phyloP scores from a whole-genome alignment of 441 rosid species.

The Adansonia madagascariensis region DNA sequence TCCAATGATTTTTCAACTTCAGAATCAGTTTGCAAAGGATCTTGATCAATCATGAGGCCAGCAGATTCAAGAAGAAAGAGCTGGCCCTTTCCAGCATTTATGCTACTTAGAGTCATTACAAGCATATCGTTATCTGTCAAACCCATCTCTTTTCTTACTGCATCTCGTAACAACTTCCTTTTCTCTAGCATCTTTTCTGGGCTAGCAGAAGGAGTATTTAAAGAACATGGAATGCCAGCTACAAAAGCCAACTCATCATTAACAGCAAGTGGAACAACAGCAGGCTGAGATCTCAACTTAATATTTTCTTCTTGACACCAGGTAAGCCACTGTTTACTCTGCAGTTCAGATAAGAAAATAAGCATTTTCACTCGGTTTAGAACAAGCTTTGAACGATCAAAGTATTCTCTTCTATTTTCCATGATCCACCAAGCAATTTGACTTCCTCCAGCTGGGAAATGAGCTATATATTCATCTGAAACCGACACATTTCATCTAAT shows the following conservation, averaged over 20 bases:
- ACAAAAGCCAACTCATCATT: conserved; percentile 92
- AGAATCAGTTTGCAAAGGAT: conserved; percentile 35
- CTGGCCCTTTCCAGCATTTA: conserved; percentile 91
- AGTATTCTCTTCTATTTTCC: conserved; percentile 95
- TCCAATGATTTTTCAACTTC: conserved; percentile 43
- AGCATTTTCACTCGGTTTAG: conserved; percentile 84
- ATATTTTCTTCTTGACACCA: conserved; percentile 89
- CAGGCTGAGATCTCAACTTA: conserved; percentile 80
- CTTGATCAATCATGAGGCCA: conserved; percentile 46
- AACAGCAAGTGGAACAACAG: conserved; percentile 81
- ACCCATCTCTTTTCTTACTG: conserved; percentile 80
- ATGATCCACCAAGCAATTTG: conserved; percentile 98
- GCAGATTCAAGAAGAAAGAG: conserved; percentile 83
- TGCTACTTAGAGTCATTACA: conserved; percentile 88
- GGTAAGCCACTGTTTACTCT: conserved; percentile 83
- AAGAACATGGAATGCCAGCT: conserved; percentile 75
- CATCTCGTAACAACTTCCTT: conserved; percentile 58
- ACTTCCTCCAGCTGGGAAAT: conserved; percentile 90
- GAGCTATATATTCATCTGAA: conserved; percentile 86
- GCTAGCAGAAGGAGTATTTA: conserved; percentile 65
- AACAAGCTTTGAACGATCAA: conserved; percentile 76
- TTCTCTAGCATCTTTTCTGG: conserved; percentile 68
- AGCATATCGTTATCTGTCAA: conserved; percentile 77
- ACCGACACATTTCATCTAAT: conserved; percentile 20
- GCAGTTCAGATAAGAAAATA: conserved; percentile 79